Percentiles rank a stretch among this genome's conserved stretches.
Conservation (phyloP, 257 asterid species). For the Solanum commersonii region DNA sequence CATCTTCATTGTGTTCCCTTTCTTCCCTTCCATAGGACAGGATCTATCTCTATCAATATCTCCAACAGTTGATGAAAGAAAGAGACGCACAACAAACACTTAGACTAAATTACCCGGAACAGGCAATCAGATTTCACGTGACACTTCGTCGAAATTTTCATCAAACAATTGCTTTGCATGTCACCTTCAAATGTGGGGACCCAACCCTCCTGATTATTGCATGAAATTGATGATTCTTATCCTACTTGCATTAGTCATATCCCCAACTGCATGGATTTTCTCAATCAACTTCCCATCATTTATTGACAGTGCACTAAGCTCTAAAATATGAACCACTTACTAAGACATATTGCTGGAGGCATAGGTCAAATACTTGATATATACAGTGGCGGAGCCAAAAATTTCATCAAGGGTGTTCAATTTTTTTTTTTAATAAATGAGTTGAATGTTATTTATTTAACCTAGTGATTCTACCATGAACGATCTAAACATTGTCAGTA, state of each 20-base stretch:
- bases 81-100: not conserved
- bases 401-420: too few relatives aligned
- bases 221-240: not conserved
- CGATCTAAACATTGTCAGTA: too few relatives aligned
- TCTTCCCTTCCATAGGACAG: constrained; percentile 46
- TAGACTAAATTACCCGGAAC: constrained; percentile 11
- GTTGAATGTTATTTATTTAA: too few relatives aligned
- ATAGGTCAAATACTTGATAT: not conserved
- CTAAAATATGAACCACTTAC: not conserved
- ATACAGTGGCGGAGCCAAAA: too few relatives aligned
- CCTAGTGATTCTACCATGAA: too few relatives aligned
- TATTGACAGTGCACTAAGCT: not conserved
- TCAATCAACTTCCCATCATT: not conserved
- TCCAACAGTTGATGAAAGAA: constrained; percentile 18
- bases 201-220: not conserved
- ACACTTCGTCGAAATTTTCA: not conserved
- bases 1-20: constrained; percentile 29
- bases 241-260: not conserved
- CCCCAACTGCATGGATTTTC: constrained; percentile 2
- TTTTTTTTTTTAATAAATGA: too few relatives aligned
- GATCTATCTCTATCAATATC: constrained; percentile 29
- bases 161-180: not conserved
- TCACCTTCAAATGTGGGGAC: constrained; percentile 1
- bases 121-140: constrained; percentile 24
- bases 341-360: not conserved